These are phyloP conservation scores for Aureobasidium sp. DNA, from an alignment of 2,329 filamentous ascomycete genomes.

Conservation along the genomic window DNA sequence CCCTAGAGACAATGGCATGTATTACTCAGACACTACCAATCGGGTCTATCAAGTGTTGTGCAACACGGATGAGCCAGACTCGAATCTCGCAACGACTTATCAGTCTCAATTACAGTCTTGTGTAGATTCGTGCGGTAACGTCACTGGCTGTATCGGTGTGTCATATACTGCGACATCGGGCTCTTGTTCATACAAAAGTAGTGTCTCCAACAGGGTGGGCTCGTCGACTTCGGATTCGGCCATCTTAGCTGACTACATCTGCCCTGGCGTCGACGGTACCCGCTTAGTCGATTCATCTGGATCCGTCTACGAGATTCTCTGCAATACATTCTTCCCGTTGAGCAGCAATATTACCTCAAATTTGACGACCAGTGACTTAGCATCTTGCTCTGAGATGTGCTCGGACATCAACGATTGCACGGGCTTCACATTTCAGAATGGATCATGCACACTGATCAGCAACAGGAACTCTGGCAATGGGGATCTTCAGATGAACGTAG, in stretches of 20 bases:
- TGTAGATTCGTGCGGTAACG: constrained; percentile 27
- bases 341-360: constrained; percentile 16
- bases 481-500: background rate
- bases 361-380: background rate
- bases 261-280: constrained; percentile 28
- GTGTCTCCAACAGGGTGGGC: background rate
- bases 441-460: constrained; percentile 1
- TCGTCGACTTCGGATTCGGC: constrained; percentile 23
- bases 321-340: constrained; percentile 29
- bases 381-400: constrained; percentile 6
- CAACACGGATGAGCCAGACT: constrained; percentile 24
- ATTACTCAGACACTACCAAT: constrained; percentile 28
- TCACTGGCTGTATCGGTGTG: constrained; percentile 26
- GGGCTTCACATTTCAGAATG: constrained; percentile 14
- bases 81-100: constrained; percentile 21
- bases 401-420: background rate
- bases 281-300: constrained; percentile 29
- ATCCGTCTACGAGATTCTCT: constrained; percentile 31
- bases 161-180: constrained; percentile 23
- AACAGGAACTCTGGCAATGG: constrained; percentile 1
- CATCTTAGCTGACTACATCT: constrained; percentile 25
- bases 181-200: constrained; percentile 29
- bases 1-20: constrained; percentile 29
- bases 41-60: constrained; percentile 30
- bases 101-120: constrained; percentile 28